Base-by-base conservation (phyloP, 2,329 filamentous ascomycete species). In the Phaeosphaeriaceae sp. region DNA sequence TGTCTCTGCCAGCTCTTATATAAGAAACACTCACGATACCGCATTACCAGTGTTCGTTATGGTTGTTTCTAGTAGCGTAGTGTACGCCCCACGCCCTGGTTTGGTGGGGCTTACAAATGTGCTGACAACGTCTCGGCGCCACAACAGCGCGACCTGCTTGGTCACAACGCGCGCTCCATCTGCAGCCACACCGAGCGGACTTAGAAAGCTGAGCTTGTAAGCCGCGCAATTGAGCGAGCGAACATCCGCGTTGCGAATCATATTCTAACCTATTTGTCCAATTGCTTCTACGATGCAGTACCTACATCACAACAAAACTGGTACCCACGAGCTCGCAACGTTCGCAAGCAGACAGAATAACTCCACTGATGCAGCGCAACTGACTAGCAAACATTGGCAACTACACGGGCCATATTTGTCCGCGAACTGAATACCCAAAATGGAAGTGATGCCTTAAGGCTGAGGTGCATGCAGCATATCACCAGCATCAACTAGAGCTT, bases 401-500 rank as follows among this genome's bases (percentile, higher is more conserved):
- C 15, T n/a, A 17, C 35, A 40, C 35, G 15, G 15, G 4, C 15
- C 35, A 13, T n/a, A 40, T n/a, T n/a, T n/a, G 15, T n/a, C 11
- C 15, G 35, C 35, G 35, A 40, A 17, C 2, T n/a, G 35, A 40
- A n/a, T n/a, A n/a, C 35, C 15, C 35, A 17, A 40, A 40, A n/a
- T n/a, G 8, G 35, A 40, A 1, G 5, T 40, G 35, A 15, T 40
- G 15, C 15, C 3, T 6, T n/a, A 17, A 13, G 35, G 17, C 35
- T n/a, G 35, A n/a, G 35, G 4, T 40, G 35, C 15, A 40, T 40
- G 15, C n/a, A n/a, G n/a, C n/a, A n/a, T n/a, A n/a, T 7, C 4
- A n/a, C 35, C 35, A 40, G 35, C 35, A 48, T 26, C 48, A 30
- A 26, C 46, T 28, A 49, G 26, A 53, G 54, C 49, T 61, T 68